Conservation (phyloP, 208 protist genomes). For the Wallacemonas sp. region DNA sequence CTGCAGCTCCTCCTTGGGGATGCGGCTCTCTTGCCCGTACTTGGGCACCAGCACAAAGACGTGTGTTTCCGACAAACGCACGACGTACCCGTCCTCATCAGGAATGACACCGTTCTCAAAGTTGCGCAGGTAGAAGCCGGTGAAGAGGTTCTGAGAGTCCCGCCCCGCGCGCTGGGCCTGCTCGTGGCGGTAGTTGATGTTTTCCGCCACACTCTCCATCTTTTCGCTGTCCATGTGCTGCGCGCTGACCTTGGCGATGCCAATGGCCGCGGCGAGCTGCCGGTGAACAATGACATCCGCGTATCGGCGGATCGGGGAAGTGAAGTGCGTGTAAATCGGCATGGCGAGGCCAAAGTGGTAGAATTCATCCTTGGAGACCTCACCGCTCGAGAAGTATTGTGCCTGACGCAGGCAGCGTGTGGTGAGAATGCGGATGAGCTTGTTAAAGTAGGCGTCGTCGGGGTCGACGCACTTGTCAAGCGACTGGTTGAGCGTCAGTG, state of each 20-base stretch:
- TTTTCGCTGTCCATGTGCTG: slow-evolving; percentile 60
- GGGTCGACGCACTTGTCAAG: slow-evolving; percentile 78
- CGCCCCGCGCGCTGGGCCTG: slow-evolving; percentile 91
- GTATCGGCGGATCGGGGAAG: slow-evolving; percentile 95
- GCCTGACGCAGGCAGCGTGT: slow-evolving; percentile 93
- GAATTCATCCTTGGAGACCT: slow-evolving; percentile 81
- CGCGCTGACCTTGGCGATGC: slow-evolving; percentile 53
- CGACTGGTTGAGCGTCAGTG: slow-evolving; percentile 81
- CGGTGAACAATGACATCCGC: slow-evolving; percentile 95
- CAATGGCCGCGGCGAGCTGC: slow-evolving; percentile 82
- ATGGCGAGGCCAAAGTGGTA: slow-evolving; percentile 94
- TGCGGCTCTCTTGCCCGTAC: slow-evolving; percentile 87
- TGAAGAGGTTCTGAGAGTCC: slow-evolving; percentile 91
- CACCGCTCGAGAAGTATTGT: slow-evolving; percentile 91
- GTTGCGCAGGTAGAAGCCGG: slow-evolving; percentile 87
- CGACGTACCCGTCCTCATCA: slow-evolving; percentile 84
- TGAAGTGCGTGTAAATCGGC: slow-evolving; percentile 96
- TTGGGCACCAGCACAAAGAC: slow-evolving; percentile 88
- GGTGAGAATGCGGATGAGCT: slow-evolving; percentile 88
- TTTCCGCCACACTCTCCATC: slow-evolving; percentile 75
- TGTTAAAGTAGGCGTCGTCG: slow-evolving; percentile 88
- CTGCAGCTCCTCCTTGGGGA: slow-evolving; percentile 64
- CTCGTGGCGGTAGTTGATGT: slow-evolving; percentile 92
- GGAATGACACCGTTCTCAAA: slow-evolving; percentile 69
- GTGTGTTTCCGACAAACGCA: slow-evolving; percentile 76